Evolutionary conservation across 2,329 filamentous ascomycete species (phyloP).

Genomic region (Exophiala xenobiotica): DNA sequence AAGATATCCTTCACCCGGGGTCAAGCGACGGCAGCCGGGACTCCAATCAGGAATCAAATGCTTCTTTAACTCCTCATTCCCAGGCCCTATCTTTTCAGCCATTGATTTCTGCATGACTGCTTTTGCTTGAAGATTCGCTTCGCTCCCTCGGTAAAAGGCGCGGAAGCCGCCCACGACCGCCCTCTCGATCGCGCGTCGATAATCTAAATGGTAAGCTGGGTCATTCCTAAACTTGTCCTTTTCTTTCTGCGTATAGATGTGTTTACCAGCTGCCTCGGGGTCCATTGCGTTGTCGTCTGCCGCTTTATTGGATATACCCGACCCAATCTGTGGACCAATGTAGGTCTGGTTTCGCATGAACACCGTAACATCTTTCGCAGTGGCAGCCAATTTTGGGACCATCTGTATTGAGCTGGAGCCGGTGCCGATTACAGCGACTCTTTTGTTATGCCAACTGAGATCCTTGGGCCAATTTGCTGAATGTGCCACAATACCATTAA

Average conservation of each 20-base stretch:
- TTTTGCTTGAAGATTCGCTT: slow-evolving; percentile 16
- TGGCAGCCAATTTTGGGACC: slow-evolving; percentile 38
- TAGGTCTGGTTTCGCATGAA: slow-evolving; percentile 36
- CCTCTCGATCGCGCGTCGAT: slow-evolving; percentile 16
- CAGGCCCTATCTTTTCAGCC: slow-evolving; percentile 24
- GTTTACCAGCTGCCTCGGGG: slow-evolving; percentile 25
- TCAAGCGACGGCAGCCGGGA: slow-evolving; percentile 48
- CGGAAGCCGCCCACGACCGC: slow-evolving; percentile 16
- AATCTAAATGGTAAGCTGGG: slow-evolving; percentile 21
- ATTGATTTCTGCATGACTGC: slow-evolving; percentile 26
- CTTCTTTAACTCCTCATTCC: slow-evolving; percentile 26
- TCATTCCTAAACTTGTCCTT: slow-evolving; percentile 23
- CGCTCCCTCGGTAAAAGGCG: slow-evolving; percentile 21
- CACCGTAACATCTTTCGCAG: slow-evolving; percentile 33
- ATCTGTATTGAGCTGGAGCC: slow-evolving; percentile 23
- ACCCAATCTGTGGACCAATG: slow-evolving; percentile 30
- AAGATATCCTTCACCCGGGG: slow-evolving; percentile 40
- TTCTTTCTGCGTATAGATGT: slow-evolving; percentile 25
- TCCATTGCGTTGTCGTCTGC: slow-evolving; percentile 25
- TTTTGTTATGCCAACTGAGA: slow-evolving; percentile 32
- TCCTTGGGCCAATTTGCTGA: slow-evolving; percentile 36
- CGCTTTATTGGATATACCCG: slow-evolving; percentile 21
- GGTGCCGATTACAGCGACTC: slow-evolving; percentile 16
- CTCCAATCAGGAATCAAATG: slow-evolving; percentile 30
- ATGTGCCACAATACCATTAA: slow-evolving; percentile 37